These are phyloP conservation scores for Wickerhamomyces canadensis DNA, from an alignment of 805 yeast species.

Conservation along the genomic window DNA sequence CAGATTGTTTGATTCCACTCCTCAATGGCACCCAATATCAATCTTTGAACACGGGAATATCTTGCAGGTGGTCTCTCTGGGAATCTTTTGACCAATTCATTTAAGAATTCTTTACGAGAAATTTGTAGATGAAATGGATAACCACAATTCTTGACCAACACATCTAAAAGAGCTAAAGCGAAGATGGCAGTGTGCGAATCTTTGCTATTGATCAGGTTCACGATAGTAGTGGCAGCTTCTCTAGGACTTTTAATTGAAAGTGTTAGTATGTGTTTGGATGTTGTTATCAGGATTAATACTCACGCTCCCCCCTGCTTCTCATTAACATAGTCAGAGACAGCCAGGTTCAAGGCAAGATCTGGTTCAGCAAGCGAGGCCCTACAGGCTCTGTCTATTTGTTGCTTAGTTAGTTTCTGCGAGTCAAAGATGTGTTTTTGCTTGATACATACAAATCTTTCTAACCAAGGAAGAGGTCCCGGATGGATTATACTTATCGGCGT, in stretches of 20 bases:
- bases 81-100: slow-evolving; percentile 86
- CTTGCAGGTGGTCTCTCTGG: slow-evolving; percentile 92
- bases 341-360: slow-evolving; percentile 79
- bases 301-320: slow-evolving; percentile 78
- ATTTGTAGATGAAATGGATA: slow-evolving; percentile 95
- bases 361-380: slow-evolving; percentile 80
- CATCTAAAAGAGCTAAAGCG: slow-evolving; percentile 79
- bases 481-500: slow-evolving; percentile 20
- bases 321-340: slow-evolving; percentile 89
- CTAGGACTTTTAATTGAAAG: slow-evolving; percentile 46
- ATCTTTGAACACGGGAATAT: slow-evolving; percentile 75
- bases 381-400: slow-evolving; percentile 69
- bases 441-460: slow-evolving; percentile 34
- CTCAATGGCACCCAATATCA: slow-evolving; percentile 84
- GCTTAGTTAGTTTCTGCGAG: too few relatives aligned
- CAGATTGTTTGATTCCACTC: slow-evolving; percentile 98
- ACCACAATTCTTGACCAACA: slow-evolving; percentile 94
- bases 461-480: slow-evolving; percentile 27
- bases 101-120: slow-evolving; percentile 88
- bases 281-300: slow-evolving; percentile 2
- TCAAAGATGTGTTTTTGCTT: too few relatives aligned
- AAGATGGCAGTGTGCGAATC: slow-evolving; percentile 81
- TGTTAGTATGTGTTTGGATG: neutral
- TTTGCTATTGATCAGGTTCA: slow-evolving; percentile 71
- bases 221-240: slow-evolving; percentile 87